Conservation (phyloP, 306 rosid species). For the Acacia melanoxylon region DNA sequence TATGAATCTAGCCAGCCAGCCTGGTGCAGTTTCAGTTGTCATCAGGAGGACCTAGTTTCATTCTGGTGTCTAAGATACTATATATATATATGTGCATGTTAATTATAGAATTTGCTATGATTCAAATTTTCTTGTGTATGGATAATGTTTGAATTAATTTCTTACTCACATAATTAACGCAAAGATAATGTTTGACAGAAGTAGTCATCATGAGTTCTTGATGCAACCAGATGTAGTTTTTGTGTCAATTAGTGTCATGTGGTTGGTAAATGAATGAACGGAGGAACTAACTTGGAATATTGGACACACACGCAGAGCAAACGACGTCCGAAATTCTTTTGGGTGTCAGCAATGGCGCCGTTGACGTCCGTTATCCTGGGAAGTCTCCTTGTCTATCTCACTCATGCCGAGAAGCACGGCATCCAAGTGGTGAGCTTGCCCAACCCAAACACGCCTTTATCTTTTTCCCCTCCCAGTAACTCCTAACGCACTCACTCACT, state of each 20-base stretch:
- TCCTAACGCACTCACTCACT: no score
- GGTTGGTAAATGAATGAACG: slow-evolving; percentile 31
- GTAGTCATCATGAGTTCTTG: background rate
- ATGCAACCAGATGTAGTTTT: background rate
- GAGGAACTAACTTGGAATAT: background rate
- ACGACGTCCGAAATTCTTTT: slow-evolving; percentile 70
- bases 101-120: background rate
- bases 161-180: background rate
- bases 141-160: background rate
- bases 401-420: slow-evolving; percentile 94
- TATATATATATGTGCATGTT: background rate
- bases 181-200: background rate
- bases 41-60: no score
- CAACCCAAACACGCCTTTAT: background rate
- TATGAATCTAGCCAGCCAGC: background rate
- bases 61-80: background rate
- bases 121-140: background rate
- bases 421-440: slow-evolving; percentile 79
- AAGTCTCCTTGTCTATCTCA: slow-evolving; percentile 72
- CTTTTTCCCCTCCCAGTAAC: background rate
- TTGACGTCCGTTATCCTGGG: slow-evolving; percentile 73
- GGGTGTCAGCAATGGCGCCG: slow-evolving; percentile 97
- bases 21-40: background rate
- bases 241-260: background rate
- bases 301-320: slow-evolving; percentile 62